Evolutionary conservation across 1,284 basidiomycete genomes (phyloP), one percentile per base, ranked within the genome.

Genomic region (Anthracocystis walkeri): DNA sequence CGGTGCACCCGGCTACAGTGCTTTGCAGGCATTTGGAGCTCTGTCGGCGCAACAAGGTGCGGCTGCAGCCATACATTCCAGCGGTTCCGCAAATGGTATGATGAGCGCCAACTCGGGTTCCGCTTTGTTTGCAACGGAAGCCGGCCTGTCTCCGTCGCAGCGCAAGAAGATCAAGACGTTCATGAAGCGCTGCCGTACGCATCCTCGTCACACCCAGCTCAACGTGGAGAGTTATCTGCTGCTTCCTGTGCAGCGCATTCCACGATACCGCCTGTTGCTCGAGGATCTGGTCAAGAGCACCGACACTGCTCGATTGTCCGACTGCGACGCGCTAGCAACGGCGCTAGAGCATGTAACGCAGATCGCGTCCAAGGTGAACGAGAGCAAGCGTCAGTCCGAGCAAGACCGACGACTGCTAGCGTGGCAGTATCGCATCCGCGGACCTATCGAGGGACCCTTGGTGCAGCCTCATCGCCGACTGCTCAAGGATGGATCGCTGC

Each of bases 191-290:
- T 86, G 84, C 68, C 81, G 84, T 27, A 73, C 79, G 1, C 81
- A 87, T 58, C 94, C 94, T 3, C 89, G 91, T 42, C 97, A 99
- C 86, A 93, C 93, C n/a, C 97, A 99, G 86, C 89, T 99, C 71
- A 97, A 95, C 83, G 87, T 99, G 75, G 95, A 99, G 87, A 92
- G 92, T 10, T 99, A 99, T 85, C 87, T 99, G 29, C 89, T 99
- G 7, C 89, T 99, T 46, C 96, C 96, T 38, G 92, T 99, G 25
- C 96, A 99, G 86, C 91, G 96, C 53, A 93, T 99, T 81, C 97
- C 97, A 14, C 91, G 96, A 21, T 99, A 99, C 87, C 91, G 92
- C 77, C 87, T 99, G 67, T 88, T 99, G 35, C 67, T 84, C 20
- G 82, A 84, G 52, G 80, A 84, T 52, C 71, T 84, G n/a, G 76